Conservation (phyloP, 192 early-diverging fungal genomes). For the Chytriomyces hyalinus region DNA sequence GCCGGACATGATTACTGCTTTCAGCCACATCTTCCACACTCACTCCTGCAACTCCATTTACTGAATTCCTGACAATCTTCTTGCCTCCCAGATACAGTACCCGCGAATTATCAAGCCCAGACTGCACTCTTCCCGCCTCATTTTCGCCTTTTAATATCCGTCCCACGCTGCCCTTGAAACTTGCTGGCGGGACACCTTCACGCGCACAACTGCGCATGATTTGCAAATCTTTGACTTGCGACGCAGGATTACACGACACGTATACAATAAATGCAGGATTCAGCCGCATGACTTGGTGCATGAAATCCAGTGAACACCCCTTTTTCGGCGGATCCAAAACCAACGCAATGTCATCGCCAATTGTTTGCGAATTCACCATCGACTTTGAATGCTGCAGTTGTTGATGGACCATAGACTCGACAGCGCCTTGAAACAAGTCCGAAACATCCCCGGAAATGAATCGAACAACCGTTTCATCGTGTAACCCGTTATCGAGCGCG, state of each 20-base stretch:
- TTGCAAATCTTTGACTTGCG: conserved; percentile 65
- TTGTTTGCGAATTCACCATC: neutral
- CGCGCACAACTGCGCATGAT: conserved; percentile 38
- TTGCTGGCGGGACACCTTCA: conserved; percentile 28
- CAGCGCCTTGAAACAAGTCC: conserved; percentile 58
- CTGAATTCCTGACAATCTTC: conserved; percentile 16
- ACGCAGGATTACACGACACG: conserved; percentile 70
- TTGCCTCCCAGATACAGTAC: conserved; percentile 35
- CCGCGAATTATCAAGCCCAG: neutral
- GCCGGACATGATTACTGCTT: neutral
- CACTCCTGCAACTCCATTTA: neutral
- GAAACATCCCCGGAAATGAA: conserved; percentile 67
- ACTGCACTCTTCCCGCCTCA: neutral
- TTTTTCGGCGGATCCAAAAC: conserved; percentile 77
- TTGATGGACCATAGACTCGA: conserved; percentile 9
- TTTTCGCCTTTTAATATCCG: neutral
- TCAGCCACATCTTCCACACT: neutral
- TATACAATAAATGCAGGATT: conserved; percentile 73
- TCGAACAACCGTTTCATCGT: conserved; percentile 43
- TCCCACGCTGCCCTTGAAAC: neutral
- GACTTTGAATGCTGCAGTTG: neutral
- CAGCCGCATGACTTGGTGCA: conserved; percentile 70
- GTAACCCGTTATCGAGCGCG: conserved; percentile 55
- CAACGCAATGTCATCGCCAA: conserved; percentile 58
- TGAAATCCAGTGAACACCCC: conserved; percentile 67